Conservation (phyloP, 371 early-diverging fungal genomes). For the Zychaea mexicana region DNA sequence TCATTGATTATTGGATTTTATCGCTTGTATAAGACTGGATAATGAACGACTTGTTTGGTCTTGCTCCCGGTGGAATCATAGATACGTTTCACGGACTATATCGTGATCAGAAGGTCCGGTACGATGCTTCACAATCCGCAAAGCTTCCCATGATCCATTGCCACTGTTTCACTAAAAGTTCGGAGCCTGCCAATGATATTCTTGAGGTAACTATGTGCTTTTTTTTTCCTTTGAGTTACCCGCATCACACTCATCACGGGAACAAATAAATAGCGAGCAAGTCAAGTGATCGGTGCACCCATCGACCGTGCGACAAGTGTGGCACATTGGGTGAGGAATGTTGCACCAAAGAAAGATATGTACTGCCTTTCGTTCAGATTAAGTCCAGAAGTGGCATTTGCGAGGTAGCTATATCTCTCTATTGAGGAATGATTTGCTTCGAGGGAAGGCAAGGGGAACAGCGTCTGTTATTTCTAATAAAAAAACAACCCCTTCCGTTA, state of each 20-base stretch:
- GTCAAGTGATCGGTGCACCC: slow-evolving; percentile 48
- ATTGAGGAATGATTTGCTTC: background rate
- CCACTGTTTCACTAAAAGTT: slow-evolving; percentile 91
- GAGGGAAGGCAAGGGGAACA: no score
- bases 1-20: background rate
- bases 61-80: no score
- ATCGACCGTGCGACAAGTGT: slow-evolving; percentile 48
- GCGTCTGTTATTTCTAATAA: background rate
- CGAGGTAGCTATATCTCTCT: background rate
- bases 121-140: slow-evolving; percentile 31
- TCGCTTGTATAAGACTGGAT: no score
- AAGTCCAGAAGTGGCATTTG: slow-evolving; percentile 61
- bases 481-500: no score
- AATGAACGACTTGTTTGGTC: no score
- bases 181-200: slow-evolving; percentile 72
- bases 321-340: slow-evolving; percentile 85
- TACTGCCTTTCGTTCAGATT: slow-evolving; percentile 88
- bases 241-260: slow-evolving; percentile 7
- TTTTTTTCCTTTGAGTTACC: slow-evolving; percentile 7
- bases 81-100: slow-evolving; percentile 79
- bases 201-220: slow-evolving; percentile 44
- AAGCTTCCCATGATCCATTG: slow-evolving; percentile 88
- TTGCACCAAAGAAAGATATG: slow-evolving; percentile 99
- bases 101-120: slow-evolving; percentile 44
- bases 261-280: slow-evolving; percentile 45